Evolutionary conservation across 495 filamentous ascomycete species (phyloP), one percentile per base, ranked within the genome.

Genomic region (Hypoxylon lienhwacheense): DNA sequence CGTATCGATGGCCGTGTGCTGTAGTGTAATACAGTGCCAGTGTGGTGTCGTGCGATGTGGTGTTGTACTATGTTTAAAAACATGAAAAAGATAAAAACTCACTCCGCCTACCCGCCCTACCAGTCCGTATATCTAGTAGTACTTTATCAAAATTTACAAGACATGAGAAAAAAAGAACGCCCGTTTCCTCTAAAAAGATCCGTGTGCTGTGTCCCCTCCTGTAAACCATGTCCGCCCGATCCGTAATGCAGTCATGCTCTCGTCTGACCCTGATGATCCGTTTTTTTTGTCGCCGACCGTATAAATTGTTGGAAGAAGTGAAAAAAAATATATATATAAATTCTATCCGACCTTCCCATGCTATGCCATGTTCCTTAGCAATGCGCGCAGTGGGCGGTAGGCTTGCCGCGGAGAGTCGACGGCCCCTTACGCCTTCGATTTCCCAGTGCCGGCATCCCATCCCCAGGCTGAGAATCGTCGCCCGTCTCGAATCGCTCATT

Each of bases 401-500:
- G 51, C 29, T 43, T 67, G 50, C 53, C 41, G 47, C 65, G 54
- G 28, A 60, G 51, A 53, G 47, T 36, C 17, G 61, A 61, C 15
- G 57, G 54, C 12, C 60, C 68, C 62, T 68, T 71, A 54, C 67
- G 62, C 51, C 65, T 66, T 33, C 64, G 55, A 49, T 44, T 65
- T 19, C 55, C 52, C 49, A 72, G 44, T 37, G 59, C 63, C 11
- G 60, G 63, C 49, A 66, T 36, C 15, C 61, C 59, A 39, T 66
- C 66, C 10, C 55, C 67, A 10, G 62, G 55, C 32, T 64, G 36
- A 7, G 57, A 49, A 21, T 63, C 55, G n/a, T 61, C 59, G 4
- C 48, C 47, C n/a, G 63, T 63, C 36, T 74, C 81, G 62, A 82
- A 86, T 31, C 79, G 69, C 61, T 85, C 84, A 49, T 81, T 77